Evolutionary conservation across 2,329 filamentous ascomycete genomes (phyloP).

Genomic region (Ampelomyces quisqualis): DNA sequence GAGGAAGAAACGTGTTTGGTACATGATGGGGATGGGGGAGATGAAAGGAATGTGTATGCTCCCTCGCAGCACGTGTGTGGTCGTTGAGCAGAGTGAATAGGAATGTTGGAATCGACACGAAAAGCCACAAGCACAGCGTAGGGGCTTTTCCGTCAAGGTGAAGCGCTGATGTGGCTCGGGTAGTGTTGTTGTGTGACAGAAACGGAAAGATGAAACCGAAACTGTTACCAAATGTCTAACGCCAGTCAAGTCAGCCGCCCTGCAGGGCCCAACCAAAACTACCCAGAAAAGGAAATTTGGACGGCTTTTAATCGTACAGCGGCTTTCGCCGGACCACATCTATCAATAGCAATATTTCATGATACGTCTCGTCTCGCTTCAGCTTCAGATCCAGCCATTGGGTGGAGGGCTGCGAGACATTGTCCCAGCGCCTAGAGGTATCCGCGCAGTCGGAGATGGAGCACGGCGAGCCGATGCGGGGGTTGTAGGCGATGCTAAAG

Average conservation of each 20-base stretch:
- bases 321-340: conserved; percentile 21
- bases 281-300: background rate
- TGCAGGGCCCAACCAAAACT: background rate
- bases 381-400: conserved; percentile 38
- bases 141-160: background rate
- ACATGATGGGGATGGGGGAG: too few species aligned
- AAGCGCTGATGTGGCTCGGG: background rate
- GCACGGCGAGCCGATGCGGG: conserved; percentile 17
- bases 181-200: background rate
- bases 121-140: background rate
- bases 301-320: conserved; percentile 20
- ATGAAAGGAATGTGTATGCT: conserved; percentile 10
- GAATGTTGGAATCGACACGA: conserved; percentile 4
- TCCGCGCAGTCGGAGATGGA: conserved; percentile 34
- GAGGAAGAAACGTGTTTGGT: too few species aligned
- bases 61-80: conserved; percentile 6
- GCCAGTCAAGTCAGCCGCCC: conserved; percentile 1
- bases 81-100: conserved; percentile 1
- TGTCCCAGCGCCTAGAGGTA: conserved; percentile 40
- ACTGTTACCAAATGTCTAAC: conserved; percentile 9
- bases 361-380: background rate
- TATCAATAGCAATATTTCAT: conserved; percentile 13
- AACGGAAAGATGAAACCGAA: conserved; percentile 16
- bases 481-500: conserved; percentile 16
- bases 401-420: conserved; percentile 39